These are phyloP conservation scores for Xeromyces bisporus DNA, from an alignment of 495 filamentous ascomycete genomes.

Conservation along the genomic window DNA sequence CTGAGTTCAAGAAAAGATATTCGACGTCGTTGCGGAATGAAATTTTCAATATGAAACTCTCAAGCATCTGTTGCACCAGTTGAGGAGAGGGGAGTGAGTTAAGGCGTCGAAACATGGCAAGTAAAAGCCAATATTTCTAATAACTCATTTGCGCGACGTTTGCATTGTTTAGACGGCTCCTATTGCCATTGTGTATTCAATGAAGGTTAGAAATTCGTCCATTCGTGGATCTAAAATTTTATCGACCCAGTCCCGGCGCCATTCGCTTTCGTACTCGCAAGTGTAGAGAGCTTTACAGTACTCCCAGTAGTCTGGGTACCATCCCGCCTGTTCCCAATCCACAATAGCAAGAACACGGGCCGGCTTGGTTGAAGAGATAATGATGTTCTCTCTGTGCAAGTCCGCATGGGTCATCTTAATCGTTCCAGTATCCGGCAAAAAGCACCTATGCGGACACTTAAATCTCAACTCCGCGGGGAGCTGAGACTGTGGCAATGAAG, in stretches of 20 bases:
- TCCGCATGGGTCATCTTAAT: slow-evolving; percentile 27
- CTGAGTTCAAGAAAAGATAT: too few species aligned
- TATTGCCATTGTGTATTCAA: slow-evolving; percentile 14
- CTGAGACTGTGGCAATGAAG: slow-evolving; percentile 8
- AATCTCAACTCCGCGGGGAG: slow-evolving; percentile 13
- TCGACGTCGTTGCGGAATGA: too few species aligned
- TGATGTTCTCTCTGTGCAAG: slow-evolving; percentile 23
- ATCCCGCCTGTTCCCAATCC: slow-evolving; percentile 25
- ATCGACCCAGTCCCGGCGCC: slow-evolving; percentile 15
- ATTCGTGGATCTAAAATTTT: slow-evolving; percentile 10
- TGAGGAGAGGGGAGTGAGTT: too few species aligned
- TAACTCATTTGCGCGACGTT: too few species aligned
- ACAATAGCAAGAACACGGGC: slow-evolving; percentile 17
- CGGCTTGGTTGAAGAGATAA: slow-evolving; percentile 15
- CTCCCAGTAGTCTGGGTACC: slow-evolving; percentile 30
- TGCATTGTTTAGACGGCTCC: slow-evolving; percentile 12
- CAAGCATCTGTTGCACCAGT: too few species aligned
- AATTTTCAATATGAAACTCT: too few species aligned
- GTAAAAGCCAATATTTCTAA: too few species aligned
- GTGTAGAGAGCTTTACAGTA: slow-evolving; percentile 25
- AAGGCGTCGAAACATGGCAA: too few species aligned
- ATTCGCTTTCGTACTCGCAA: slow-evolving; percentile 11
- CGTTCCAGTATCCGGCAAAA: slow-evolving; percentile 19
- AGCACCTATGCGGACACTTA: slow-evolving; percentile 19
- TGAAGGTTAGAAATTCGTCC: slow-evolving; percentile 8